Conservation (phyloP, 108 stramenopile species). For the Cyclostephanos tholiformis region DNA sequence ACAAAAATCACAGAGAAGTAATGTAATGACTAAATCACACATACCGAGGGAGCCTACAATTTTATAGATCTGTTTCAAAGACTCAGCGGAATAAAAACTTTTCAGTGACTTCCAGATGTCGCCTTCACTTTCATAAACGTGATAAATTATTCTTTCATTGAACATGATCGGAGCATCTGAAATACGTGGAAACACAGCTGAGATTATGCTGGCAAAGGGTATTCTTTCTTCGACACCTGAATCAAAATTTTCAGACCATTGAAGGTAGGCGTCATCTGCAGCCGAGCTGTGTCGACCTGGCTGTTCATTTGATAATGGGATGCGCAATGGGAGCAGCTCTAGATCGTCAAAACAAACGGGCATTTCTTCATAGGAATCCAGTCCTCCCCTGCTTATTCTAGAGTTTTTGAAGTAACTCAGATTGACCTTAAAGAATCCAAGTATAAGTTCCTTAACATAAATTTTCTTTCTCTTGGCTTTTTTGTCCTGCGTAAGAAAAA, state of each 20-base stretch:
- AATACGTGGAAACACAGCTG: slow-evolving; percentile 72
- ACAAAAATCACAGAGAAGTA: slow-evolving; percentile 1
- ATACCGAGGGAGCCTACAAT: slow-evolving; percentile 83
- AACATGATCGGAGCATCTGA: slow-evolving; percentile 80
- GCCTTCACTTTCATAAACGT: slow-evolving; percentile 44
- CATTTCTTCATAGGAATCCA: slow-evolving; percentile 14
- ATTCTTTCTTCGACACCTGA: slow-evolving; percentile 16
- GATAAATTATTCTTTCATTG: slow-evolving; percentile 62
- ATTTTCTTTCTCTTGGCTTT: slow-evolving; percentile 44
- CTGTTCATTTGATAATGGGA: slow-evolving; percentile 5
- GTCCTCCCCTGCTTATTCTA: slow-evolving; percentile 6
- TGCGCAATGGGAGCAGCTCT: slow-evolving; percentile 16
- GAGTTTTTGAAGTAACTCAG: slow-evolving; percentile 78
- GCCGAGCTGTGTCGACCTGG: neutral
- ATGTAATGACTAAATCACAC: neutral
- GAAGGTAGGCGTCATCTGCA: slow-evolving; percentile 42
- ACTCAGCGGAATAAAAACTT: slow-evolving; percentile 49
- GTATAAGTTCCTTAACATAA: slow-evolving; percentile 74
- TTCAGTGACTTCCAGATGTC: slow-evolving; percentile 40
- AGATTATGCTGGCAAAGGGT: slow-evolving; percentile 36
- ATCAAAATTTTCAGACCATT: slow-evolving; percentile 42
- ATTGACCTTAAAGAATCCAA: slow-evolving; percentile 77
- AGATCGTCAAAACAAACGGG: slow-evolving; percentile 3
- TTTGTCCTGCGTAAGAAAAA: slow-evolving; percentile 1
- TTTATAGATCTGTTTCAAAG: slow-evolving; percentile 92